Evolutionary conservation across 2,329 filamentous ascomycete genomes (phyloP).

Genomic region (Trichoderma hamatum): DNA sequence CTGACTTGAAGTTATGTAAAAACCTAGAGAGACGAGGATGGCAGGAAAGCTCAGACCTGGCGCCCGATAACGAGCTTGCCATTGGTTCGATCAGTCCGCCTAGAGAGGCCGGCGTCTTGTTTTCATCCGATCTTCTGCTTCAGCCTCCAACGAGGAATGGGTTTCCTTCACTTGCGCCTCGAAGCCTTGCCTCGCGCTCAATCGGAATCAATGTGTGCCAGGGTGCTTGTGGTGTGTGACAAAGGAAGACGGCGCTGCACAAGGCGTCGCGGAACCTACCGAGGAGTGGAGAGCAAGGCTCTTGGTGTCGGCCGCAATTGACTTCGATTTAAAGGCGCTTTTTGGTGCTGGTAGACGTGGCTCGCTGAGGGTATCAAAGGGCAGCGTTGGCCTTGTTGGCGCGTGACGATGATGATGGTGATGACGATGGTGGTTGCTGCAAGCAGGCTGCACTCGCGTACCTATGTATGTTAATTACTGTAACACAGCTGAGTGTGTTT

Average conservation of each 20-base stretch:
- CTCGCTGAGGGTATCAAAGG: neutral
- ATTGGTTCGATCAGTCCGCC: neutral
- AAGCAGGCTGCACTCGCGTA: neutral
- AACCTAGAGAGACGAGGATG: neutral
- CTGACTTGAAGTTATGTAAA: neutral
- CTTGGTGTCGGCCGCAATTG: neutral
- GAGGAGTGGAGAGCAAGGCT: neutral
- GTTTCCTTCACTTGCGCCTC: neutral
- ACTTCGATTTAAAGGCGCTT: neutral
- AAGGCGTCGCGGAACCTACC: slow-evolving; percentile 13
- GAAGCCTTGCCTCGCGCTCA: neutral
- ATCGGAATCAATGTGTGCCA: neutral
- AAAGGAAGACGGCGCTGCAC: neutral
- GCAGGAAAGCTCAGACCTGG: neutral
- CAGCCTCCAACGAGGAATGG: neutral
- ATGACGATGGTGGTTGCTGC: neutral
- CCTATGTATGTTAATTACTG: neutral
- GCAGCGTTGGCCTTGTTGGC: neutral
- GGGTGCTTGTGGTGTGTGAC: neutral
- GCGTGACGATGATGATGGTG: neutral
- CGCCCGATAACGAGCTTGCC: neutral
- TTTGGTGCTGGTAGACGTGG: neutral
- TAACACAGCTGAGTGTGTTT: neutral
- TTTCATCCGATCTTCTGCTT: neutral
- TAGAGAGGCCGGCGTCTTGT: neutral